Base-by-base conservation (phyloP, 2,329 filamentous ascomycete species). In the Chaetoscypha palmicola region DNA sequence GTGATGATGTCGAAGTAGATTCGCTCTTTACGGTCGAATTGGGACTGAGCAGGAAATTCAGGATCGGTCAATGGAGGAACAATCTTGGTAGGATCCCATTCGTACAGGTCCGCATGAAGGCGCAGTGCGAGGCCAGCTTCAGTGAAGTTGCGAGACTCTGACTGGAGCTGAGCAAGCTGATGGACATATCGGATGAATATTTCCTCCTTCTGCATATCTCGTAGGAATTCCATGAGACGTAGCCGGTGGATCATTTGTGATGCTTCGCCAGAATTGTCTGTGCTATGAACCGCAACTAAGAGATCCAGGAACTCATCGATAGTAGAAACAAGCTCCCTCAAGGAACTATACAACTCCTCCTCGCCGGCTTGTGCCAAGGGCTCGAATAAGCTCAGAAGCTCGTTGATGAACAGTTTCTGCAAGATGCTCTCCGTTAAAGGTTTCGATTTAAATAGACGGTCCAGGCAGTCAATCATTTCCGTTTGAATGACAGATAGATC, bases 181-280 rank as follows among this genome's bases (percentile, higher is more conserved):
- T 97, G 91, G 11, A 97, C 90, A 58, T 97, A 96, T 52, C 89
- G 83, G 52, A 95, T 85, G 64, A 95, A 97, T 45, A 96, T 95
- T 58, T 96, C 90, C 62, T 95, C 89, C 60, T 94, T 94, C 54
- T 94, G 86, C 83, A 96, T 94, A 60, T 96, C 89, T 53, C 89
- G 85, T 55, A 97, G 74, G 66, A 96, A 97, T 56, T 96, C 88
- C 90, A 97, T 96, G 20, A 97, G 70, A 44, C 87, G 80, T 40
- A 97, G 69, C 1, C 88, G 87, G 63, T 96, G 89, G 64, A 95
- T 86, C 52, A 94, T 85, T 48, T 86, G 79, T 5, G 84, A 83
- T 1, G 86, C 81, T 59, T 95, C 88, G 34, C 79, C 83, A 3
- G 72, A 76, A 28, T 71, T 73, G 41, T 86, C 86, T 1, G 81